A percentile compares a stretch with the other conserved stretches of the same genome.
Evolutionary conservation across 2,329 filamentous ascomycete species (phyloP).

Genomic region (Neonectria ditissima): DNA sequence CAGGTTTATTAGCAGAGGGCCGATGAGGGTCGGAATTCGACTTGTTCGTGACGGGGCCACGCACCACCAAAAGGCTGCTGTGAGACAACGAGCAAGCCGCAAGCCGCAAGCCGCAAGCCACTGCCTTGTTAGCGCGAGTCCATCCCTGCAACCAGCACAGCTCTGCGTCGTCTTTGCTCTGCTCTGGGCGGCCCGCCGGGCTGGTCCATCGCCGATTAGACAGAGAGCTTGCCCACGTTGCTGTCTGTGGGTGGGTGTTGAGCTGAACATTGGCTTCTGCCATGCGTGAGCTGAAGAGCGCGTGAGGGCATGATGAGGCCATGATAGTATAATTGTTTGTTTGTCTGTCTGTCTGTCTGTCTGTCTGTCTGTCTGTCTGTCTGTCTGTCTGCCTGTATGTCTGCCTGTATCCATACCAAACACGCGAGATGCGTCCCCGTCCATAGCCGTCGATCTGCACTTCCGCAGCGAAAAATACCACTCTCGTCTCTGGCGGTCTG

Average conservation of each 20-base stretch:
- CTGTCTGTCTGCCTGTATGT: too few species aligned
- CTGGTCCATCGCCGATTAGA: too few species aligned
- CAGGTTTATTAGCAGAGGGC: too few species aligned
- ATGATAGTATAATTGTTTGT: too few species aligned
- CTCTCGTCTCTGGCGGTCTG: background rate
- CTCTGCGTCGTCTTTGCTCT: too few species aligned
- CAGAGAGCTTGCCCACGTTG: too few species aligned
- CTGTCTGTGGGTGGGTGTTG: background rate
- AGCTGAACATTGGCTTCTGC: constrained; percentile 9
- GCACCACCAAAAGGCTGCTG: constrained; percentile 31
- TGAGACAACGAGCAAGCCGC: constrained; percentile 44
- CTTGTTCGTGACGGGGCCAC: constrained; percentile 27
- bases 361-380: too few species aligned
- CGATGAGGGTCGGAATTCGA: constrained; percentile 45
- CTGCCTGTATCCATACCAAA: background rate
- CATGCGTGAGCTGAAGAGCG: constrained; percentile 18
- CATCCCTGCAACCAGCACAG: constrained; percentile 38
- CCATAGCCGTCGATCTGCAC: background rate
- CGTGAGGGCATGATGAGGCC: background rate
- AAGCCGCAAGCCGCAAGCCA: too few species aligned
- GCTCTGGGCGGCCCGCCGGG: background rate
- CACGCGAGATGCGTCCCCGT: constrained; percentile 4
- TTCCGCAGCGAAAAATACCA: constrained; percentile 3
- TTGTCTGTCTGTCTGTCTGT: too few species aligned
- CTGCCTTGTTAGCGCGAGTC: constrained; percentile 38